Conservation (phyloP, 768 basidiomycete species). For the Leccinellum rugosiceps region DNA sequence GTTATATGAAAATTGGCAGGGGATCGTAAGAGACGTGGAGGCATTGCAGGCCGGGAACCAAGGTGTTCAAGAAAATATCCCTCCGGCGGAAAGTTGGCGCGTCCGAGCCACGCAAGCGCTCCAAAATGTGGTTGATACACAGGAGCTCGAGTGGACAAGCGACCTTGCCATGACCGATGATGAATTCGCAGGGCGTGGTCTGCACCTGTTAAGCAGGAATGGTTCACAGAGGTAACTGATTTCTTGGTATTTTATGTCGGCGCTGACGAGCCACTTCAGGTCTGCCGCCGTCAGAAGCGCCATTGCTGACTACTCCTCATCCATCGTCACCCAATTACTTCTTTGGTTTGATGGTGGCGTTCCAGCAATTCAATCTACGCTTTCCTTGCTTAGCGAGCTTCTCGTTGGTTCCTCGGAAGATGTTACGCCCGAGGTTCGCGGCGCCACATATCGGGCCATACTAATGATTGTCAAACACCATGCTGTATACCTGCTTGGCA, state of each 20-base stretch:
- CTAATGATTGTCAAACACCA: conserved; percentile 43
- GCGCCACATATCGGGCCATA: conserved; percentile 41
- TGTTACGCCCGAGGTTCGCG: conserved; percentile 46
- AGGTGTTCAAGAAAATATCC: background rate
- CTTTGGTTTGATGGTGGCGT: conserved; percentile 3
- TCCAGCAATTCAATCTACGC: conserved; percentile 32
- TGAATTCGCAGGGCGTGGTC: conserved; percentile 40
- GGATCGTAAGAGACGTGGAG: conserved; percentile 14
- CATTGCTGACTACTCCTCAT: conserved; percentile 22
- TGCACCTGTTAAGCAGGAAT: conserved; percentile 43
- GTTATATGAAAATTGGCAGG: conserved; percentile 13
- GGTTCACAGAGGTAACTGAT: conserved; percentile 40
- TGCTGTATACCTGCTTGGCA: conserved; percentile 24
- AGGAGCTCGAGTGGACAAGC: conserved; percentile 53
- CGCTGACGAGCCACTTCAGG: conserved; percentile 13
- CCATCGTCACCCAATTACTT: conserved; percentile 10
- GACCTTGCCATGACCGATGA: conserved; percentile 41
- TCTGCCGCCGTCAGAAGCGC: conserved; percentile 16
- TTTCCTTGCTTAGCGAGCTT: conserved; percentile 32
- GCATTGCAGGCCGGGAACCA: background rate
- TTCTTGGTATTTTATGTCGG: background rate
- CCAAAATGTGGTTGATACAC: conserved; percentile 42
- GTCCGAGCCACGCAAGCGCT: conserved; percentile 27
- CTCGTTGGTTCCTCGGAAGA: conserved; percentile 48
- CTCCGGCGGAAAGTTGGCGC: conserved; percentile 17